These are phyloP conservation scores for Penicillium freii DNA, from an alignment of 2,329 filamentous ascomycete species.

Conservation along the genomic window DNA sequence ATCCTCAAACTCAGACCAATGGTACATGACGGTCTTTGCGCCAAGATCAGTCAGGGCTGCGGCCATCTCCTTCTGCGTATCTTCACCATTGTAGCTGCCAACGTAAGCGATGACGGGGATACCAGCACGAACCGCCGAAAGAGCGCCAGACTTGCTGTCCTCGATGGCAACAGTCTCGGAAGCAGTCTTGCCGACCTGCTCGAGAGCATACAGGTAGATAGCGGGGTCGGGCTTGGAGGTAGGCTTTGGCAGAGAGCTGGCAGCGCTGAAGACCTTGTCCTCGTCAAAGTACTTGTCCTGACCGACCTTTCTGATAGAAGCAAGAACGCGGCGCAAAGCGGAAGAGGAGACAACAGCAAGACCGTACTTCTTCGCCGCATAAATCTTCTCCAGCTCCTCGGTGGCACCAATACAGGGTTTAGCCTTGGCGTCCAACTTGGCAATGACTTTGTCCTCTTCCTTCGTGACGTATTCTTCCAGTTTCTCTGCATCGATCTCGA, in stretches of 20 bases:
- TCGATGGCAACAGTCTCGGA: conserved; percentile 77
- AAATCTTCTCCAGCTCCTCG: conserved; percentile 65
- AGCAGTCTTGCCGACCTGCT: conserved; percentile 68
- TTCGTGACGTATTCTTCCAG: conserved; percentile 69
- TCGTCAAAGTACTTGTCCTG: conserved; percentile 77
- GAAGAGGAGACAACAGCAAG: conserved; percentile 80
- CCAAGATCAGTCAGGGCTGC: conserved; percentile 61
- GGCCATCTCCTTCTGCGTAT: conserved; percentile 65
- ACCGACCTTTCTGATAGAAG: conserved; percentile 73
- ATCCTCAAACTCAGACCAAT: conserved; percentile 48
- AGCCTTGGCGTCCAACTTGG: conserved; percentile 68
- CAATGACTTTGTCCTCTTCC: conserved; percentile 81
- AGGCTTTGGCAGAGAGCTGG: conserved; percentile 72
- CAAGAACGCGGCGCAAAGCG: conserved; percentile 72
- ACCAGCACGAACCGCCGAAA: conserved; percentile 71
- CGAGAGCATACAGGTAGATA: conserved; percentile 76
- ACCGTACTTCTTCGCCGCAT: conserved; percentile 61
- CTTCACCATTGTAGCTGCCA: conserved; percentile 65
- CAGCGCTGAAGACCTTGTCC: conserved; percentile 76
- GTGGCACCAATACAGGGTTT: conserved; percentile 68
- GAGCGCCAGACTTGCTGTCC: conserved; percentile 82
- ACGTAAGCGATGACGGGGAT: conserved; percentile 84
- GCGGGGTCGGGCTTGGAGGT: conserved; percentile 89
- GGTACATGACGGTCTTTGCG: conserved; percentile 58
- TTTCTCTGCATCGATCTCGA: conserved; percentile 66